These are phyloP conservation scores for Coniochaeta pulveracea DNA, from an alignment of 2,329 filamentous ascomycete species.

Conservation along the genomic window DNA sequence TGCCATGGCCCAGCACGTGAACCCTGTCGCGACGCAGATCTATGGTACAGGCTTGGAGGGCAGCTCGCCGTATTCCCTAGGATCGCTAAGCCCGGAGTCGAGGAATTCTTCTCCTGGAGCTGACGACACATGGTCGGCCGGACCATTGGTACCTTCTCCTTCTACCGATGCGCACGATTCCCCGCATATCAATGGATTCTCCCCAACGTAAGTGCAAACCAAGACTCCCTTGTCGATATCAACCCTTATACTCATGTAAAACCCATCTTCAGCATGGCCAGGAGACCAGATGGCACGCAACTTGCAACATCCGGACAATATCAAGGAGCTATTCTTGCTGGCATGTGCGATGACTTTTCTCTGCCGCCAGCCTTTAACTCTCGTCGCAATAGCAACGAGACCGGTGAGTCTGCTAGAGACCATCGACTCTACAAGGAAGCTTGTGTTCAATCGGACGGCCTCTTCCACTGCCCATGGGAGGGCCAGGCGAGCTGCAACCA, in stretches of 20 bases:
- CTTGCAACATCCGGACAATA: conserved; percentile 25
- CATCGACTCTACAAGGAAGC: conserved; percentile 63
- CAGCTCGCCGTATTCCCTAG: conserved; percentile 41
- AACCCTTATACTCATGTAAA: conserved; percentile 17
- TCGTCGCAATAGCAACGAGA: conserved; percentile 37
- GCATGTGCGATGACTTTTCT: conserved; percentile 23
- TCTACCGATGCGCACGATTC: conserved; percentile 34
- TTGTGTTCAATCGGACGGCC: conserved; percentile 55
- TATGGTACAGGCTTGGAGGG: conserved; percentile 36
- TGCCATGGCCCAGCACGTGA: conserved; percentile 38
- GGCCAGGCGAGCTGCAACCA: conserved; percentile 65
- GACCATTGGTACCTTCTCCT: conserved; percentile 24
- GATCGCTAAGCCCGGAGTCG: conserved; percentile 41
- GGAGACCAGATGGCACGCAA: conserved; percentile 22
- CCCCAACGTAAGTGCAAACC: conserved; percentile 37
- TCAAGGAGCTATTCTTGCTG: conserved; percentile 21
- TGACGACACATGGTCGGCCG: conserved; percentile 35
- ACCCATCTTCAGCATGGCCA: conserved; percentile 21
- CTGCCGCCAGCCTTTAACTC: conserved; percentile 28
- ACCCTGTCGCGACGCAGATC: conserved; percentile 37
- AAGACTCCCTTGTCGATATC: conserved; percentile 8
- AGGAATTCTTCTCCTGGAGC: conserved; percentile 37
- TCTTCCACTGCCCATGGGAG: conserved; percentile 89
- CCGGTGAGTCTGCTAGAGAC: conserved; percentile 49
- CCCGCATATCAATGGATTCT: conserved; percentile 37